Base-by-base conservation (phyloP, 2,329 filamentous ascomycete species). In the Beauveria sp. region DNA sequence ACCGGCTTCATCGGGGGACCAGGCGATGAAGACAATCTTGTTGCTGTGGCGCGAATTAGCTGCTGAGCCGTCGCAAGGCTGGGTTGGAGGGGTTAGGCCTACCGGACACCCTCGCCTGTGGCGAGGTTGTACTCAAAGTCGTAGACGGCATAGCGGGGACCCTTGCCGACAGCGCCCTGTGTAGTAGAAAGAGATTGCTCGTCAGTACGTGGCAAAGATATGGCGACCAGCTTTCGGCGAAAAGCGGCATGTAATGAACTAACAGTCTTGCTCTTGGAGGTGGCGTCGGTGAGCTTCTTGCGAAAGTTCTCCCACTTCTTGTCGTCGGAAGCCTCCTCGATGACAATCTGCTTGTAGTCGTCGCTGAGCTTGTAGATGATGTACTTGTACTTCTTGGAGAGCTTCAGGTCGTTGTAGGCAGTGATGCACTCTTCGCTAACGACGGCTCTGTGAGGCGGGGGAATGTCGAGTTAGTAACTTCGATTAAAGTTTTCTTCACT, bases 291-390 rank as follows among this genome's bases (percentile, higher is more conserved):
- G 66, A 95, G 87, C 81, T 88, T 88, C 76, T 91, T 79, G 70
- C 89, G 88, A 83, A 93, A 91, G 66, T 71, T 76, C 63, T 88
- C 84, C 81, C 85, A 93, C 76, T 92, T 85, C 67, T 77, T 77
- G 69, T 87, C 81, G 65, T 78, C 78, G 63, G 86, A 89, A 60
- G 85, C 82, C 74, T 90, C 86, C 77, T 93, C 90, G 69, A 95
- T 85, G 63, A 89, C 87, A 74, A 95, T 91, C 78, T 91, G 77
- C 78, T 88, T 91, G 83, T 87, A 86, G 81, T 92, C 84, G 77
- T 93, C 89, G 67, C 87, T 88, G 74, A 95, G 86, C 83, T 92
- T 91, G 87, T 85, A 93, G 82, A 95, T 86, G 80, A 95, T 88
- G 83, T 85, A 96, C 80, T 91, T 93, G 80, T 86, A 82, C 80